phyloP scores from a whole-genome alignment of 2,329 filamentous ascomycete genomes.

The Hypoxylon rubiginosum region DNA sequence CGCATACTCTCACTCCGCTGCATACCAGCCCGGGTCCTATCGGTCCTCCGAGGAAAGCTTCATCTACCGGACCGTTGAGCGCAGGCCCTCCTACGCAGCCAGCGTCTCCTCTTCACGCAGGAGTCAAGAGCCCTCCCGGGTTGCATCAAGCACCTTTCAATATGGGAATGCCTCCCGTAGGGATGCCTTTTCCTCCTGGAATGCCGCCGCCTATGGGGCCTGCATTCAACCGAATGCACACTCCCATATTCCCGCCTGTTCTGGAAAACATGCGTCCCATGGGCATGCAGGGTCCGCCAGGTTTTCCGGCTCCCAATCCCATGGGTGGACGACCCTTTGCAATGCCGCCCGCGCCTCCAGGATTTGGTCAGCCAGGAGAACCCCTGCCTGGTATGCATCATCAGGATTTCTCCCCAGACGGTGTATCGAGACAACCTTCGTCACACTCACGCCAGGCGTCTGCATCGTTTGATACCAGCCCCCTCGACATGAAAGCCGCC shows the following conservation, averaged over 20 bases:
- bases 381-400: constrained; percentile 55
- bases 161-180: constrained; percentile 66
- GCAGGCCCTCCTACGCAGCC: constrained; percentile 60
- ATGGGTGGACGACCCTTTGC: constrained; percentile 60
- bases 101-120: constrained; percentile 73
- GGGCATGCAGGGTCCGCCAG: constrained; percentile 64
- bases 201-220: constrained; percentile 71
- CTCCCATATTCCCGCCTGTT: constrained; percentile 61
- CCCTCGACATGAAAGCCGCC: constrained; percentile 48
- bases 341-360: constrained; percentile 64
- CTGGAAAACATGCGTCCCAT: constrained; percentile 60
- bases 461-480: constrained; percentile 71
- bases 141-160: constrained; percentile 58
- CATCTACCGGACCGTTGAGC: constrained; percentile 34
- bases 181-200: constrained; percentile 68
- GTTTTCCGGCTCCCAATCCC: constrained; percentile 59
- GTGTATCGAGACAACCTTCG: constrained; percentile 56
- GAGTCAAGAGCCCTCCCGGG: constrained; percentile 70
- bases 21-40: constrained; percentile 76
- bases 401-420: constrained; percentile 55
- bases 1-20: constrained; percentile 72
- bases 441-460: constrained; percentile 84
- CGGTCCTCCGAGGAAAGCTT: constrained; percentile 73
- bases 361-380: constrained; percentile 64
- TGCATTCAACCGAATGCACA: constrained; percentile 57